Evolutionary conservation across 495 filamentous ascomycete genomes (phyloP).

Genomic region (Immersiella caudata): DNA sequence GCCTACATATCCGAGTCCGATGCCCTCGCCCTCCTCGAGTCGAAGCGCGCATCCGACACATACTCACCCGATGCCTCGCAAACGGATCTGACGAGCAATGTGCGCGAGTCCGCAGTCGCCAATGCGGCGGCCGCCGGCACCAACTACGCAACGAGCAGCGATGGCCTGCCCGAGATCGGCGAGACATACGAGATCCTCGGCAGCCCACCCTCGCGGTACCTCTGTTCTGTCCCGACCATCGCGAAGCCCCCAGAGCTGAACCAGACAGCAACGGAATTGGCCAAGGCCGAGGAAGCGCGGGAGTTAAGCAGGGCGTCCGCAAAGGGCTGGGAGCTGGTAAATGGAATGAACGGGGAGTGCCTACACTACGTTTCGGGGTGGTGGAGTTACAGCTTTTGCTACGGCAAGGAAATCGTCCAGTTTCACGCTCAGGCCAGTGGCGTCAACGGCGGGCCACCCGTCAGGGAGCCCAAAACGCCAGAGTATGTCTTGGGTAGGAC

Average conservation of each 20-base stretch:
- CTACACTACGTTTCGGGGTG: constrained; percentile 90
- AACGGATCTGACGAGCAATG: constrained; percentile 41
- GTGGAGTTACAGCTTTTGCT: constrained; percentile 98
- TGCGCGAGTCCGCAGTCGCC: constrained; percentile 35
- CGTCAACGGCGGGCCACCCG: constrained; percentile 63
- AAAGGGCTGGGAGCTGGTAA: constrained; percentile 86
- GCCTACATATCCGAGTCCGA: constrained; percentile 71
- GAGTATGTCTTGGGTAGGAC: constrained; percentile 76
- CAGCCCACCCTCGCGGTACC: constrained; percentile 68
- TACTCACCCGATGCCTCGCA: constrained; percentile 40
- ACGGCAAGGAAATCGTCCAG: constrained; percentile 82
- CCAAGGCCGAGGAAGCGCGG: constrained; percentile 75
- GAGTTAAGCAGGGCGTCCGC: constrained; percentile 83
- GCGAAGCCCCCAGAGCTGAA: constrained; percentile 55
- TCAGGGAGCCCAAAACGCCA: constrained; percentile 74
- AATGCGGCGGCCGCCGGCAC: constrained; percentile 25
- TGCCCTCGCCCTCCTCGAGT: constrained; percentile 61
- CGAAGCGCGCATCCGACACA: constrained; percentile 29
- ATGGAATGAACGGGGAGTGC: constrained; percentile 82
- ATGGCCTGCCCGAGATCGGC: constrained; percentile 28
- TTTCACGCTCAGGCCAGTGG: constrained; percentile 81
- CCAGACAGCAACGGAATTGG: constrained; percentile 62
- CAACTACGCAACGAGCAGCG: constrained; percentile 6
- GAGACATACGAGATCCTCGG: constrained; percentile 75
- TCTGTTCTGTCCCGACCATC: constrained; percentile 84